phyloP scores from a whole-genome alignment of 176 grass and related monocot genomes.

The Musa beccarii region DNA sequence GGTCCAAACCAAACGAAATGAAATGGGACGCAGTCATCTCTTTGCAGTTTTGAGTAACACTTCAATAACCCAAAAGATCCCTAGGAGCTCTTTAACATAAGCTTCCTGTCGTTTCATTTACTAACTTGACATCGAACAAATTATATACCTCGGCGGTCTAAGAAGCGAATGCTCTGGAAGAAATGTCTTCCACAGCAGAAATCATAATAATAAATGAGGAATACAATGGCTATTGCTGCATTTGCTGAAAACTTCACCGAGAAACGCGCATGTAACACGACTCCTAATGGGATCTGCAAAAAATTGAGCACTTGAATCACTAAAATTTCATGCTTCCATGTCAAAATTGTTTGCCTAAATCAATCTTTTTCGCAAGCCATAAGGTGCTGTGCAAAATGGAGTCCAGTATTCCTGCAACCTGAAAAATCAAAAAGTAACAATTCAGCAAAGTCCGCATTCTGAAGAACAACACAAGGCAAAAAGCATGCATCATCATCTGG shows the following conservation, averaged over 20 bases:
- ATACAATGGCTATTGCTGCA: background rate
- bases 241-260: background rate
- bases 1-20: too few relatives aligned
- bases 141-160: too few relatives aligned
- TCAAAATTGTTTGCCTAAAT: constrained; percentile 83
- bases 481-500: constrained; percentile 3
- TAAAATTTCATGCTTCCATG: constrained; percentile 5
- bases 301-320: background rate
- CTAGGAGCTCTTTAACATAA: too few relatives aligned
- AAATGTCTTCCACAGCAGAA: background rate
- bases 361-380: constrained; percentile 75
- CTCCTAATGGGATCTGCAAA: constrained; percentile 18
- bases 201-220: background rate
- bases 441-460: constrained; percentile 10
- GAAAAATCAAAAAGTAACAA: constrained; percentile 15
- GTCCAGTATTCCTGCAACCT: constrained; percentile 97
- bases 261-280: too few relatives aligned
- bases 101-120: too few relatives aligned
- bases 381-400: constrained; percentile 91
- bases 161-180: background rate
- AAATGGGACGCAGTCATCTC: too few relatives aligned
- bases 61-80: too few relatives aligned
- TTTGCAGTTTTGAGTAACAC: too few relatives aligned
- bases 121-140: too few relatives aligned
- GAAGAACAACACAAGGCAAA: constrained; percentile 5